phyloP scores from a whole-genome alignment of 306 rosid genomes.

The Inga leiocalycina region DNA sequence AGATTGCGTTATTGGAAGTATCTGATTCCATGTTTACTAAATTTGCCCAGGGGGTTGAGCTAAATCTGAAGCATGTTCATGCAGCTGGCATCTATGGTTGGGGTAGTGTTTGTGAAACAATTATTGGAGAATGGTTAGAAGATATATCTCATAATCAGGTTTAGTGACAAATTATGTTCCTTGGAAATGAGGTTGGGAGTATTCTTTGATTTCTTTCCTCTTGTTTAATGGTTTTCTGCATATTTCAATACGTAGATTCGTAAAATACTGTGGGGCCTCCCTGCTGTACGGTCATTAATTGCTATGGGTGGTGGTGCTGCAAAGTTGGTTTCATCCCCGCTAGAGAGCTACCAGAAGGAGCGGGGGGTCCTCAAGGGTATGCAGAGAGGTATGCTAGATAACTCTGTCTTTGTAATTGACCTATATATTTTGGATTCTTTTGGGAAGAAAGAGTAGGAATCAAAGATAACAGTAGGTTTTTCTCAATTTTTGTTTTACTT shows the following conservation, averaged over 20 bases:
- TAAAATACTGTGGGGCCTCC: constrained; percentile 85
- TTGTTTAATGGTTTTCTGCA: constrained; percentile 30
- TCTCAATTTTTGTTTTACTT: background rate
- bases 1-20: constrained; percentile 27
- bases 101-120: constrained; percentile 86
- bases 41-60: constrained; percentile 82
- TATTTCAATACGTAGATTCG: constrained; percentile 54
- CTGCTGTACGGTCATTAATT: constrained; percentile 77
- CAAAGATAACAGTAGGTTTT: constrained; percentile 18
- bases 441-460: constrained; percentile 16
- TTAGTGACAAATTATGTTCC: constrained; percentile 26
- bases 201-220: constrained; percentile 33
- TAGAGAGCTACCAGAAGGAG: constrained; percentile 89
- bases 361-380: constrained; percentile 88
- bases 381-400: constrained; percentile 79
- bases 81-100: constrained; percentile 93
- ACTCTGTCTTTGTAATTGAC: constrained; percentile 25
- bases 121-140: constrained; percentile 91
- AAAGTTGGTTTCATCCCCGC: constrained; percentile 89
- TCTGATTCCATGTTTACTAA: constrained; percentile 32
- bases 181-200: constrained; percentile 28
- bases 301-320: constrained; percentile 88
- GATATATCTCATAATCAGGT: constrained; percentile 97
- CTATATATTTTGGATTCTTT: constrained; percentile 6
- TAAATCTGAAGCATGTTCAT: constrained; percentile 83